Base-by-base conservation (phyloP, 129 eudicot species). In the Centaurea solstitialis region DNA sequence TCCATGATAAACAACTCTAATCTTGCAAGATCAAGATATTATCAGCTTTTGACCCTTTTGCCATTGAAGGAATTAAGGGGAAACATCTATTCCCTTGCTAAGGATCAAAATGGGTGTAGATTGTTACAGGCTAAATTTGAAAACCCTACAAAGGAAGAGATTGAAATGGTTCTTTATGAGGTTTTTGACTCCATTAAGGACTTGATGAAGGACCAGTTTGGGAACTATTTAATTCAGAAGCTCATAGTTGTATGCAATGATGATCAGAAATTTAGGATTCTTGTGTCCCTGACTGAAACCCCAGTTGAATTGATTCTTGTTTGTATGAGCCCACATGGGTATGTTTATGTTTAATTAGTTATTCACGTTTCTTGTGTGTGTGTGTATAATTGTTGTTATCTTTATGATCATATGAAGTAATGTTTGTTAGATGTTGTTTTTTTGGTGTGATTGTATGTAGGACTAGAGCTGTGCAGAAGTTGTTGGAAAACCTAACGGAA, bases 301-400 rank as follows among this genome's bases (percentile, higher is more conserved):
- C 86, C 90, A 4, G 79, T 71, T 47, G 83, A 89, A 65, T 81
- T 93, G 76, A 75, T 90, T 71, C 38, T 64, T 28, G 76, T 86
- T 24, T 89, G 96, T 80, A 78, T 87, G 75, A 84, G 74, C 26
- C 81, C 88, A 17, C 84, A 87, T 35, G 98, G 98, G 98, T 93
- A 93, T 37, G 93, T 11, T 53, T 93, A 93, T 37, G 93, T 11
- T 53, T 26, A 23, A 24, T 77, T 47, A 3, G 12, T 62, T 74
- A 11, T 71, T 71, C 21, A 2, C 28, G 0, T 33, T 77, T 82
- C 9, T 33, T 83, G 30, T 23, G 10, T 70, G 68, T n/a, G 61
- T 68, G 37, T 33, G 5, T 61, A 0, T 50, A 15, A 15, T 18
- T 76, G 26, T 20, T 64, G 26, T 20, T 64, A 4, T 40, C 9